Percentiles rank a stretch among this genome's conserved stretches.
These are phyloP conservation scores for Trypanosoma boissoni DNA, from an alignment of 208 protist species.

Conservation along the genomic window DNA sequence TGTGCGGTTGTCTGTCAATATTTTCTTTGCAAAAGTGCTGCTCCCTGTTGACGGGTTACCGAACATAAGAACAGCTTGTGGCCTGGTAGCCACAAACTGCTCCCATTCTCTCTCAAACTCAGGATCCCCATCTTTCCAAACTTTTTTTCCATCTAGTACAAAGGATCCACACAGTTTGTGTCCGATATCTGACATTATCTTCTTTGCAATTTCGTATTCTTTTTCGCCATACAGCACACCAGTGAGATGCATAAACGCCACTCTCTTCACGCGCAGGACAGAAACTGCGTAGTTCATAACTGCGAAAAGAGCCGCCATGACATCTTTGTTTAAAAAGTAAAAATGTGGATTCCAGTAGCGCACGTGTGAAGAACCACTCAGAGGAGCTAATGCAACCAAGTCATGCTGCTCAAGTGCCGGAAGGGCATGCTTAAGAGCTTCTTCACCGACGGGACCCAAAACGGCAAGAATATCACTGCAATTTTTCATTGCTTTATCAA, in stretches of 20 bases:
- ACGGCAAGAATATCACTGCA: slow-evolving; percentile 26
- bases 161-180: slow-evolving; percentile 12
- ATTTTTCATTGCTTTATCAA: background rate
- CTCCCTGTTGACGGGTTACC: background rate
- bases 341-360: slow-evolving; percentile 34
- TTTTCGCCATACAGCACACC: slow-evolving; percentile 11
- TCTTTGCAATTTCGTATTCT: slow-evolving; percentile 9
- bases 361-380: slow-evolving; percentile 33
- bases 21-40: slow-evolving; percentile 9
- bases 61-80: slow-evolving; percentile 25
- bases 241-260: slow-evolving; percentile 30
- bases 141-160: slow-evolving; percentile 22
- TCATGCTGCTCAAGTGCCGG: slow-evolving; percentile 17
- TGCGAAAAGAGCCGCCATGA: slow-evolving; percentile 30
- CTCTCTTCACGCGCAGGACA: slow-evolving; percentile 21
- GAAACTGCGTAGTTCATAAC: slow-evolving; percentile 29
- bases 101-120: slow-evolving; percentile 21
- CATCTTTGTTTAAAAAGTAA: slow-evolving; percentile 44
- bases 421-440: slow-evolving; percentile 1
- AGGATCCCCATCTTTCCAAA: background rate
- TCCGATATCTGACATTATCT: slow-evolving; percentile 19
- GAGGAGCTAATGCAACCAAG: slow-evolving; percentile 30
- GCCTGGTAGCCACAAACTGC: slow-evolving; percentile 7
- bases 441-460: slow-evolving; percentile 32
- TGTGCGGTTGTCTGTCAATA: slow-evolving; percentile 24